A percentile compares a stretch with the other conserved stretches of the same genome.
Evolutionary conservation across 306 rosid genomes (phyloP).

Genomic region (Corylus avellana): DNA sequence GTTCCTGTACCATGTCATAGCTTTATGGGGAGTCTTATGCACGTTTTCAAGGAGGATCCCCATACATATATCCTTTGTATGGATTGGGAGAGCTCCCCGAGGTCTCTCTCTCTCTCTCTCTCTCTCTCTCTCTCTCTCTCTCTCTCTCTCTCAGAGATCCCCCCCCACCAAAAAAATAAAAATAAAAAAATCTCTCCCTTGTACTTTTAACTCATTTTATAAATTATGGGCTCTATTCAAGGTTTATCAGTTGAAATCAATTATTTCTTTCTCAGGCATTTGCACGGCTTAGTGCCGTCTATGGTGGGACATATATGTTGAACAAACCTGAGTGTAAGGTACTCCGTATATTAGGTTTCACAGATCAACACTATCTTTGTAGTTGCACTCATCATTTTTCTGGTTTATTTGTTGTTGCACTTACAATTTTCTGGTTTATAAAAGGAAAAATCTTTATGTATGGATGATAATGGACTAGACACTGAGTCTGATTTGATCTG

Average conservation of each 20-base stretch:
- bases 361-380: conserved; percentile 5
- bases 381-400: conserved; percentile 15
- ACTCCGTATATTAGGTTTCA: conserved; percentile 7
- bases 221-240: conserved; percentile 9
- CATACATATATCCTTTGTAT: conserved; percentile 95
- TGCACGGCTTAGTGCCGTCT: conserved; percentile 98
- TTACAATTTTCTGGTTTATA: neutral
- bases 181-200: neutral
- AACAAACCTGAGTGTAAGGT: conserved; percentile 99
- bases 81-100: conserved; percentile 99
- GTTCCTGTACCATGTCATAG: conserved; percentile 37
- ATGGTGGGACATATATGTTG: conserved; percentile 97
- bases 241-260: neutral
- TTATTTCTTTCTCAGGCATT: conserved; percentile 57
- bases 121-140: neutral
- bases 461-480: neutral
- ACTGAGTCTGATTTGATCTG: conserved; percentile 22
- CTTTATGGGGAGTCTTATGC: conserved; percentile 90
- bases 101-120: conserved; percentile 39
- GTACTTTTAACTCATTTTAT: conserved; percentile 4
- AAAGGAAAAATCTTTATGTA: conserved; percentile 2
- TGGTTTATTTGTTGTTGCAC: neutral
- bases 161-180: too few species aligned
- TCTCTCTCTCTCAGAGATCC: too few species aligned
- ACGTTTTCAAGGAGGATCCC: conserved; percentile 98